Evolutionary conservation across 2,329 filamentous ascomycete genomes (phyloP).

Genomic region (Hymenoscyphus albidus): DNA sequence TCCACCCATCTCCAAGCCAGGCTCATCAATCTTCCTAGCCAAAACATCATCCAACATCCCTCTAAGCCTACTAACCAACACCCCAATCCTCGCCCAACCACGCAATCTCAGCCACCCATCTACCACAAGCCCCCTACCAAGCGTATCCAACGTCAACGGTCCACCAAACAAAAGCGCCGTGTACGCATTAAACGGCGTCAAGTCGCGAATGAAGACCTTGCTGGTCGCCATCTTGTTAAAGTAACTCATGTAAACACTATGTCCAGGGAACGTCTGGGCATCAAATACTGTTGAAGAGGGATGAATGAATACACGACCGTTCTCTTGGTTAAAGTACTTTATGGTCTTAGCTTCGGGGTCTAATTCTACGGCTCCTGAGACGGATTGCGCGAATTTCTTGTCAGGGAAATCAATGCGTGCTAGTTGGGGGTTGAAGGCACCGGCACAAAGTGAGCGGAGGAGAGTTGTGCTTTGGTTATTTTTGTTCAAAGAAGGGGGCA

Average conservation of each 20-base stretch:
- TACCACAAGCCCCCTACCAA: constrained; percentile 80
- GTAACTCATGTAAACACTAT: constrained; percentile 78
- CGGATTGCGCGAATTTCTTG: constrained; percentile 86
- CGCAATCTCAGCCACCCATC: constrained; percentile 85
- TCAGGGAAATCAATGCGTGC: constrained; percentile 90
- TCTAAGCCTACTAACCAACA: constrained; percentile 77
- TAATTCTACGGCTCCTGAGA: constrained; percentile 85
- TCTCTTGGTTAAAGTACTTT: constrained; percentile 86
- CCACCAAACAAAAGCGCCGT: constrained; percentile 85
- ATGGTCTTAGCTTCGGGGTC: constrained; percentile 91
- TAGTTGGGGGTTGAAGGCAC: constrained; percentile 68
- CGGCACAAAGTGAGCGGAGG: constrained; percentile 41
- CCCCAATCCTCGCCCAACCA: constrained; percentile 93
- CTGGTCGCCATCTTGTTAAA: constrained; percentile 88
- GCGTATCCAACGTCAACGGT: constrained; percentile 77
- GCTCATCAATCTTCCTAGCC: constrained; percentile 74
- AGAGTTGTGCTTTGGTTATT: constrained; percentile 41
- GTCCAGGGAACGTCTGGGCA: constrained; percentile 70
- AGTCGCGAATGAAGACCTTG: constrained; percentile 86
- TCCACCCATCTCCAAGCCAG: constrained; percentile 53
- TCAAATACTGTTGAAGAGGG: constrained; percentile 84
- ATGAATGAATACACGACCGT: constrained; percentile 87
- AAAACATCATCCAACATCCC: constrained; percentile 84
- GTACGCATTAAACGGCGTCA: constrained; percentile 92
- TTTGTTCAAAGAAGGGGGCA: constrained; percentile 42